A percentile compares a stretch with the other conserved stretches of the same genome.
Conservation (phyloP, 2,329 filamentous ascomycete genomes). For the Claviceps cyperi region DNA sequence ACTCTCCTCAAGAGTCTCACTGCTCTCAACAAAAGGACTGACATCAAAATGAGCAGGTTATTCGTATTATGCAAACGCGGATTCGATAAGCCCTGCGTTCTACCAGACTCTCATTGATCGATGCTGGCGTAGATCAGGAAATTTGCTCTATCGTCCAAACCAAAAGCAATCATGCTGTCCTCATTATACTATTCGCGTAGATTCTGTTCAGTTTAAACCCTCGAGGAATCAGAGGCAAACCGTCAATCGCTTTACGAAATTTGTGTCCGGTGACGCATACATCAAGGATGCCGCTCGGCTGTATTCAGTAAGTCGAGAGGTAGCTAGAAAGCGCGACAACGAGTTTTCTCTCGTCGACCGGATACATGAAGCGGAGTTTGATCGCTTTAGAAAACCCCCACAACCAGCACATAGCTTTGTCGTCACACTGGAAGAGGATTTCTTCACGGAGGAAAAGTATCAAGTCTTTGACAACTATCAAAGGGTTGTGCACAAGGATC, state of each 20-base stretch:
- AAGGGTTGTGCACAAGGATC: conserved; percentile 54
- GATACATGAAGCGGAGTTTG: conserved; percentile 54
- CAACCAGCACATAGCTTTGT: conserved; percentile 52
- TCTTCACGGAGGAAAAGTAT: conserved; percentile 66
- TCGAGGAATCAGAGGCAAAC: conserved; percentile 61
- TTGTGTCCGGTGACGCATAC: conserved; percentile 55
- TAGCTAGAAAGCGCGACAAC: conserved; percentile 46
- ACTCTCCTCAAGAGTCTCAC: not conserved
- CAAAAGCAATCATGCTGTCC: conserved; percentile 75
- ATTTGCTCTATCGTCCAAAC: conserved; percentile 63
- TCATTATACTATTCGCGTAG: conserved; percentile 71
- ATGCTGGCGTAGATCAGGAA: conserved; percentile 63
- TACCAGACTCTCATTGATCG: conserved; percentile 62
- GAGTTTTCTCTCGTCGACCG: conserved; percentile 52
- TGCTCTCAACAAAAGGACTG: conserved; percentile 12
- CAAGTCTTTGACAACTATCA: conserved; percentile 63
- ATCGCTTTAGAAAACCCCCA: conserved; percentile 39
- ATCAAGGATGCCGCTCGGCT: conserved; percentile 46
- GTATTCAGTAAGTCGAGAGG: conserved; percentile 53
- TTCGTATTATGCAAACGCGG: conserved; percentile 55
- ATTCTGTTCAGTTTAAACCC: conserved; percentile 49
- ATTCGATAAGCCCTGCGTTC: conserved; percentile 45
- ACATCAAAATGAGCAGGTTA: conserved; percentile 36
- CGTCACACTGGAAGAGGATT: conserved; percentile 55
- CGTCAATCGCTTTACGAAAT: conserved; percentile 61